phyloP scores from a whole-genome alignment of 176 grass and related monocot species.

The Phoenix dactylifera region DNA sequence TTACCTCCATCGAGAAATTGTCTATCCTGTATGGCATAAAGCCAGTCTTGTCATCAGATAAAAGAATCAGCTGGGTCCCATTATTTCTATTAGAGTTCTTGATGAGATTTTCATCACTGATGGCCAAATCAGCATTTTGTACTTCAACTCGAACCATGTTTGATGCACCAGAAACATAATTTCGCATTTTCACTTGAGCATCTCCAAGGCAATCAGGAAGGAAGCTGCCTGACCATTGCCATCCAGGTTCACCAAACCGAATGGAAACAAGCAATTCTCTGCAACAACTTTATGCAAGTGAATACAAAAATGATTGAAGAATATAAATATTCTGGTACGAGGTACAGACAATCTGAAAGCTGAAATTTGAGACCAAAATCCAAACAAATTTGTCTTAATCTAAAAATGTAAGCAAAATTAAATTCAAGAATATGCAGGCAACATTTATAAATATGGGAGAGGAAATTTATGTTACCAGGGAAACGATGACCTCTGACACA shows the following conservation, averaged over 20 bases:
- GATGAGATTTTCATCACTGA: constrained; percentile 35
- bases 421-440: no score
- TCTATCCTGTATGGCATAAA: constrained; percentile 95
- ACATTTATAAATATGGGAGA: no score
- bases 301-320: constrained; percentile 15
- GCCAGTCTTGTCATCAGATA: constrained; percentile 93
- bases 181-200: constrained; percentile 93
- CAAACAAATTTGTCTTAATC: no score
- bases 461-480: no score
- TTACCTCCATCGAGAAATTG: constrained; percentile 96
- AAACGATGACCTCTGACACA: no score
- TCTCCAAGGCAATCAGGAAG: constrained; percentile 81
- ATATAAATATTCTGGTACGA: neutral
- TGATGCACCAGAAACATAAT: constrained; percentile 62
- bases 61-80: constrained; percentile 74
- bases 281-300: constrained; percentile 10
- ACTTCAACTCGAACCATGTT: constrained; percentile 97
- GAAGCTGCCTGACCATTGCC: constrained; percentile 96
- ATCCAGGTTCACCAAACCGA: constrained; percentile 88
- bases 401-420: no score
- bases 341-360: constrained; percentile 6
- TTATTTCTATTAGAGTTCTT: constrained; percentile 60
- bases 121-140: constrained; percentile 77
- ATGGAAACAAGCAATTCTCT: constrained; percentile 86
- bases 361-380: neutral